A percentile compares a stretch with the other conserved stretches of the same genome.
These are phyloP conservation scores for Aureobasidium leucospermi DNA, from an alignment of 2,329 filamentous ascomycete species.

Conservation along the genomic window DNA sequence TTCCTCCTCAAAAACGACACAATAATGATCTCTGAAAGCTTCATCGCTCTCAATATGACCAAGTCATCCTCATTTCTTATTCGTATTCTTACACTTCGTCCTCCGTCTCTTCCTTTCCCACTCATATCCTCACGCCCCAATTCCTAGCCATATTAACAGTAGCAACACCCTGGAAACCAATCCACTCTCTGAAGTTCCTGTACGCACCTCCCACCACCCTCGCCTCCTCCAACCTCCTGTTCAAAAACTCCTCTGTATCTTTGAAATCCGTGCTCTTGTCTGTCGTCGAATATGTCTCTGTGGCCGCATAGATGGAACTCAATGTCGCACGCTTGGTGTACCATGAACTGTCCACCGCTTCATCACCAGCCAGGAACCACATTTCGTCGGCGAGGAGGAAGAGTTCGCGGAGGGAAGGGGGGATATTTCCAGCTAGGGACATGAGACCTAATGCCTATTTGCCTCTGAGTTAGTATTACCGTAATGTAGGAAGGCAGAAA, in stretches of 20 bases:
- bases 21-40: too few relatives aligned
- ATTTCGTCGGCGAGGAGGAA: slow-evolving; percentile 85
- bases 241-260: slow-evolving; percentile 74
- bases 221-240: slow-evolving; percentile 65
- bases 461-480: not conserved
- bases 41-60: too few relatives aligned
- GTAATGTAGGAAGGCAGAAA: not conserved
- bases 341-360: slow-evolving; percentile 76
- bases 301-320: slow-evolving; percentile 58
- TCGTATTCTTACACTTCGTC: not conserved
- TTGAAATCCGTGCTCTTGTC: slow-evolving; percentile 66
- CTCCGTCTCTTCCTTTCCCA: slow-evolving; percentile 17
- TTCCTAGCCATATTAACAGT: slow-evolving; percentile 77
- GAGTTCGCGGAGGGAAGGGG: slow-evolving; percentile 70
- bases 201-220: slow-evolving; percentile 55
- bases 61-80: not conserved
- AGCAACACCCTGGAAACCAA: slow-evolving; percentile 72
- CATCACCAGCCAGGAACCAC: slow-evolving; percentile 77
- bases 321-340: slow-evolving; percentile 65
- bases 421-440: slow-evolving; percentile 73
- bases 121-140: slow-evolving; percentile 72
- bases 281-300: slow-evolving; percentile 91
- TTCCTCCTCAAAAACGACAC: too few relatives aligned
- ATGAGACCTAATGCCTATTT: slow-evolving; percentile 76
- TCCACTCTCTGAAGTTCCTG: slow-evolving; percentile 63